Base-by-base conservation (phyloP, 1,139 yeast genomes). In the Hansenula lynferdii region DNA sequence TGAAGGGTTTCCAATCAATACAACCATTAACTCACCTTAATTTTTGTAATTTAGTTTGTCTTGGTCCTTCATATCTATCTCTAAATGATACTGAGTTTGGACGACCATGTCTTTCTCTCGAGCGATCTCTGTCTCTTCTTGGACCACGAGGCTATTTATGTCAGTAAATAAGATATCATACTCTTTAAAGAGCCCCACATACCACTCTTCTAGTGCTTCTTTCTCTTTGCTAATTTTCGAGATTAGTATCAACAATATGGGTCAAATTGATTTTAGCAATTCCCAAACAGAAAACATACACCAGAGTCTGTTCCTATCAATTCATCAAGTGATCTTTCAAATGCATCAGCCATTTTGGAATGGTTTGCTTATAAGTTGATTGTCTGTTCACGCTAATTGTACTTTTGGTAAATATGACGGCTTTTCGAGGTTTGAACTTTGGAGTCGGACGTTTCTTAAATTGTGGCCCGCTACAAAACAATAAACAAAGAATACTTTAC, bases 281-380 rank as follows among this genome's bases (percentile, higher is more conserved):
- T n/a, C n/a, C n/a, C n/a, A n/a, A n/a, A n/a, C n/a, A n/a, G n/a
- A n/a, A n/a, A n/a, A n/a, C n/a, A n/a, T n/a, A n/a, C n/a, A n/a
- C n/a, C n/a, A n/a, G n/a, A n/a, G n/a, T n/a, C n/a, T 19, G 37
- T 31, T 24, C 61, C 70, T 39, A 78, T 77, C 45, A 78, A 77
- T 42, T 75, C 82, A 51, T 78, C 84, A 49, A 77, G 62, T 8
- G 83, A 77, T 53, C 70, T 70, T 49, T 77, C 84, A 46, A 79
- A 61, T 17, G 66, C 58, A 41, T 48, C 45, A 26, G 49, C 38
- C 58, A 54, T 55, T 1, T 20, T n/a, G n/a, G n/a, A n/a, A n/a
- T n/a, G n/a, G n/a, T n/a, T n/a, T n/a, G n/a, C n/a, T n/a, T n/a
- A n/a, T n/a, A n/a, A n/a, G n/a, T n/a, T 21, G 7, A 16, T 27